Evolutionary conservation across 2,329 filamentous ascomycete species (phyloP), one percentile per base, ranked within the genome.

Genomic region (Curvularia sp.): DNA sequence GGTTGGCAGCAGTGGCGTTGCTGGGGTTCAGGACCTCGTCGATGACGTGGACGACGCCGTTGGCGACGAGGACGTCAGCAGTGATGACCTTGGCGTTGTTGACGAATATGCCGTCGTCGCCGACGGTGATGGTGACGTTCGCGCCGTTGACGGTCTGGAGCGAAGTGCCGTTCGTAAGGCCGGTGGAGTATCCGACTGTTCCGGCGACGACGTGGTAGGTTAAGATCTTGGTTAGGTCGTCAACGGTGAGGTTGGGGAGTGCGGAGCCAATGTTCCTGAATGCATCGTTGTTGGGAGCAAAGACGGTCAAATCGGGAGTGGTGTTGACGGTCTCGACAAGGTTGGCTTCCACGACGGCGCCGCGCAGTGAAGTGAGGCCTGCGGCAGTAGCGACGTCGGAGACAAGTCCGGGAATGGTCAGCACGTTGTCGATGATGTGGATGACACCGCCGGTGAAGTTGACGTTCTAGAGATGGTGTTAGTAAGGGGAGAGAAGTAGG

Each of bases 161-260:
- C 9, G 60, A 72, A 21, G 68, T 78, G 32, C 79, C 79, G 62
- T 82, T 78, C 23, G 64, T 64, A 18, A 85, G 77, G 4, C 67
- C 61, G 5, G 78, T 72, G 48, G 81, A 83, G 76, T 89, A 89
- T 53, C 77, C 78, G 1, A 87, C 80, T 8, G 79, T 80, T 45
- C 81, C 82, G 45, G 80, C 79, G 43, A 91, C 76, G 50, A 90
- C 81, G 71, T 92, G 89, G 76, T 91, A 91, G 25, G 80, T 76
- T 32, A 91, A 79, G 49, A 90, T 81, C 27, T 72, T 73, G 2
- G 79, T 72, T 1, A 89, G 78, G 13, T 85, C 73, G 4, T 80
- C 73, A 0, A 74, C 70, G 23, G 79, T 80, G 28, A 88, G 72
- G 56, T 80, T 80, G 27, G 74, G 71, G 10, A 86, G 69, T 2